phyloP scores from a whole-genome alignment of 2,329 filamentous ascomycete genomes.

The Sclerotinia subarctica region DNA sequence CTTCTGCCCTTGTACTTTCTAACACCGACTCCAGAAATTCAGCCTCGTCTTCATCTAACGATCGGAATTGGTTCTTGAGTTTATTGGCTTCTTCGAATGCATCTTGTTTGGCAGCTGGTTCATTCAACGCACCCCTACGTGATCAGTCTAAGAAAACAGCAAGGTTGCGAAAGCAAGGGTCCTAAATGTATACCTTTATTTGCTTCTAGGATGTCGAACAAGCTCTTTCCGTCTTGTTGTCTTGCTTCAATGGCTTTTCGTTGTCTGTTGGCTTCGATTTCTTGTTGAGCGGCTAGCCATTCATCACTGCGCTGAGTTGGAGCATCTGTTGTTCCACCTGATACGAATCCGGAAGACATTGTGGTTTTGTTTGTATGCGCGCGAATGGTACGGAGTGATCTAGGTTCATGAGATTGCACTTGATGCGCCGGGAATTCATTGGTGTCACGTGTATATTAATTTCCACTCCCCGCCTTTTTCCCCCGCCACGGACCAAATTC shows the following conservation, averaged over 20 bases:
- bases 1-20: constrained; percentile 49
- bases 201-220: constrained; percentile 74
- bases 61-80: constrained; percentile 73
- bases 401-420: constrained; percentile 5
- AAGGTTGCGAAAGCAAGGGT: constrained; percentile 15
- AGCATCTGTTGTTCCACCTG: constrained; percentile 47
- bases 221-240: constrained; percentile 49
- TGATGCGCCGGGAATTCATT: neutral
- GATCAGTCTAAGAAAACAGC: constrained; percentile 32
- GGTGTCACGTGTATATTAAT: neutral
- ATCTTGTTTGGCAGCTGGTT: constrained; percentile 71
- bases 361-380: constrained; percentile 13
- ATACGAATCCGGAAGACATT: constrained; percentile 51
- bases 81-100: constrained; percentile 72
- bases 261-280: constrained; percentile 40
- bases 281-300: constrained; percentile 39
- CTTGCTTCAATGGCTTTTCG: constrained; percentile 41
- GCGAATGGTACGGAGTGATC: constrained; percentile 5
- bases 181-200: constrained; percentile 63
- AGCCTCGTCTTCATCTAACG: constrained; percentile 75
- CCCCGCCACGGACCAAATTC: neutral
- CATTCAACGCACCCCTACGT: constrained; percentile 36
- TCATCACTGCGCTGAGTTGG: constrained; percentile 42
- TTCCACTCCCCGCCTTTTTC: neutral
- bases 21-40: constrained; percentile 66